Conservation (phyloP, 1,284 basidiomycete genomes). For the Stygiomarasmius scandens region DNA sequence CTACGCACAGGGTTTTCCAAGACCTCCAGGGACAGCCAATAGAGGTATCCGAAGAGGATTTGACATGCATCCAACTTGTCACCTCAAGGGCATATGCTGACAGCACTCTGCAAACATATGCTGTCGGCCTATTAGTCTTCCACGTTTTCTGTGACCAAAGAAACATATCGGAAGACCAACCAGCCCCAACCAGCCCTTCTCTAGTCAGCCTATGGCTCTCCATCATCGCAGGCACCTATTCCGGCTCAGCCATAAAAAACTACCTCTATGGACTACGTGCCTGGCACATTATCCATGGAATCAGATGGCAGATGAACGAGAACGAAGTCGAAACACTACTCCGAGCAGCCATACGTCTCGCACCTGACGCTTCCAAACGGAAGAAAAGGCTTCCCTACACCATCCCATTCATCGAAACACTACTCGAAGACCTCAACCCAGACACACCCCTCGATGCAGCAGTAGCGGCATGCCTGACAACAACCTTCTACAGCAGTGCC, state of each 20-base stretch:
- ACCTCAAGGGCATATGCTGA: not conserved
- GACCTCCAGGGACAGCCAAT: not conserved
- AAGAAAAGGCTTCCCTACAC: conserved; percentile 17
- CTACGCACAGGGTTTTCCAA: not conserved
- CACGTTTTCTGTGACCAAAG: conserved; percentile 10
- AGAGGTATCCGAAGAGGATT: not conserved
- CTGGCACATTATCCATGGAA: conserved; percentile 28
- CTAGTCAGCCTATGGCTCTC: conserved; percentile 1
- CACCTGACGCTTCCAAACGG: too few species aligned
- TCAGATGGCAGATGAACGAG: conserved; percentile 21
- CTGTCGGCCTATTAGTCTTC: not conserved
- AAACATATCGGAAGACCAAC: not conserved
- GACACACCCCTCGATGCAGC: conserved; percentile 28
- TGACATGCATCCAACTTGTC: not conserved
- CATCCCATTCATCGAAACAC: conserved; percentile 2
- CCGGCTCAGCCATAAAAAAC: conserved; percentile 20
- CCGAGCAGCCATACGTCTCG: too few species aligned
- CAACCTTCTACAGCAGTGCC: conserved; percentile 32
- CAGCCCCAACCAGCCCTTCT: not conserved
- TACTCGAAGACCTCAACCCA: conserved; percentile 5
- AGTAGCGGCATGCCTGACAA: conserved; percentile 33
- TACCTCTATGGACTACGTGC: conserved; percentile 24
- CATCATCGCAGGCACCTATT: conserved; percentile 14
- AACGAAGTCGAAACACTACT: conserved; percentile 11
- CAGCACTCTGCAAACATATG: conserved; percentile 2